Base-by-base conservation (phyloP, 768 basidiomycete genomes). In the Termitomyces sp. region DNA sequence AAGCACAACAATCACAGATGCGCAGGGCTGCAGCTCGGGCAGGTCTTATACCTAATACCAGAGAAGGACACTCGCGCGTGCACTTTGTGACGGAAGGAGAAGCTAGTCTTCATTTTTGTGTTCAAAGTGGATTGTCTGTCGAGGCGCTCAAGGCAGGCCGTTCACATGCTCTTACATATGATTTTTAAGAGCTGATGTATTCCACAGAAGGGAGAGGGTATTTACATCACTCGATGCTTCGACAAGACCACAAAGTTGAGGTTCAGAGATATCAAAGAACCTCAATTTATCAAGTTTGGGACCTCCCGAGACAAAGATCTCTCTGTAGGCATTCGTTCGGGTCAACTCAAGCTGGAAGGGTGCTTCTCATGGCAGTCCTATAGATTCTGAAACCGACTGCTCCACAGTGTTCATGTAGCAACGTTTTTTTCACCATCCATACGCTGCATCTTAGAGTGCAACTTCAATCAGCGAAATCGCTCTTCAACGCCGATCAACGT, bases 51-150 rank as follows among this genome's bases (percentile, higher is more conserved):
- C 68, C 76, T 0, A 65, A 75, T 50, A 71, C 66, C 28, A 28
- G 4, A 28, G 28, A 28, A 12, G 77, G 73, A 0, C 76, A 72
- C 30, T 65, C 69, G 0, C 76, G 80, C 0, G 58, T 85, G 3
- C 76, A 76, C 7, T 11, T 78, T 38, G 74, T 85, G 21, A 84
- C 82, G 0, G 83, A 85, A 28, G 28, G 28, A 58, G 84, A 86
- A 62, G 84, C 84, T 0, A 80, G 77, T 58, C 64, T 84, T 21
- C 78, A 85, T 58, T 83, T 73, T 58, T 83, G 82, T 37, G 67
- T 84, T 22, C 54, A 65, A 34, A 68, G 62, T 35, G 72, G 77
- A 0, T 57, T 28, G 28, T 5, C 2, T 28, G 28, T 69, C 0
- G 71, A 76, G 14, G 65, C 64, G 0, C 53, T 75, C 42, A 62